These are phyloP conservation scores for Xanthoconium separans DNA, from an alignment of 1,284 basidiomycete species.

Conservation along the genomic window DNA sequence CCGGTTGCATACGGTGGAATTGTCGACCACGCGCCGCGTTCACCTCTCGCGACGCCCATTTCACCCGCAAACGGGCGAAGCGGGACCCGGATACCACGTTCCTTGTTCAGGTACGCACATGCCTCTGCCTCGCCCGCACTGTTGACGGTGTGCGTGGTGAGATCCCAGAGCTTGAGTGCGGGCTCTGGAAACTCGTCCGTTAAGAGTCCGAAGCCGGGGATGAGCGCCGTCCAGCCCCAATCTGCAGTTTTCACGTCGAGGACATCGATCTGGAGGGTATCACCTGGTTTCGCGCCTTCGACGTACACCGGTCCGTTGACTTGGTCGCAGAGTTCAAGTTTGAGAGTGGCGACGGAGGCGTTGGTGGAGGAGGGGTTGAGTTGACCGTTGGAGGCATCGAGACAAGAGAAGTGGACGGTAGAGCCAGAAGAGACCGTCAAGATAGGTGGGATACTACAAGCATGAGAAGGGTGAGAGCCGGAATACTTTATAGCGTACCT, in stretches of 20 bases:
- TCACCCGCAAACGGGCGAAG: conserved; percentile 58
- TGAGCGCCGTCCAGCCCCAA: conserved; percentile 62
- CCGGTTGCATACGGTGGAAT: conserved; percentile 63
- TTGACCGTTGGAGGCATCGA: conserved; percentile 63
- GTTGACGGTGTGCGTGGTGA: conserved; percentile 24
- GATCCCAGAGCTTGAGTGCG: conserved; percentile 53
- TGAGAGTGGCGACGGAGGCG: conserved; percentile 37
- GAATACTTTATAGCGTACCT: conserved; percentile 37
- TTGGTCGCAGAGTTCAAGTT: conserved; percentile 51
- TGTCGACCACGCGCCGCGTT: conserved; percentile 52
- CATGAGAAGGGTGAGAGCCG: background rate
- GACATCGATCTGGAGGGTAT: conserved; percentile 59
- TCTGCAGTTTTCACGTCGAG: conserved; percentile 49
- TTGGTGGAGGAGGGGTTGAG: conserved; percentile 45
- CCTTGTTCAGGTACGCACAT: conserved; percentile 49
- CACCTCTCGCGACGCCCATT: conserved; percentile 63
- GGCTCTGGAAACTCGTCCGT: conserved; percentile 53
- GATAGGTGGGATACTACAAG: conserved; percentile 48
- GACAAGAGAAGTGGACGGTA: conserved; percentile 55
- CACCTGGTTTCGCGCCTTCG: conserved; percentile 49
- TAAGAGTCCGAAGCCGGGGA: conserved; percentile 59
- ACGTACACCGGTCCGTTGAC: conserved; percentile 60
- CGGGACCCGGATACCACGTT: conserved; percentile 46
- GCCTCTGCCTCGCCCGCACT: background rate
- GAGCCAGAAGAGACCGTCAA: conserved; percentile 51